Percentiles rank a stretch among this genome's conserved stretches.
phyloP scores from a whole-genome alignment of 352 stramenopile genomes.

The Pseudoperonospora humuli region DNA sequence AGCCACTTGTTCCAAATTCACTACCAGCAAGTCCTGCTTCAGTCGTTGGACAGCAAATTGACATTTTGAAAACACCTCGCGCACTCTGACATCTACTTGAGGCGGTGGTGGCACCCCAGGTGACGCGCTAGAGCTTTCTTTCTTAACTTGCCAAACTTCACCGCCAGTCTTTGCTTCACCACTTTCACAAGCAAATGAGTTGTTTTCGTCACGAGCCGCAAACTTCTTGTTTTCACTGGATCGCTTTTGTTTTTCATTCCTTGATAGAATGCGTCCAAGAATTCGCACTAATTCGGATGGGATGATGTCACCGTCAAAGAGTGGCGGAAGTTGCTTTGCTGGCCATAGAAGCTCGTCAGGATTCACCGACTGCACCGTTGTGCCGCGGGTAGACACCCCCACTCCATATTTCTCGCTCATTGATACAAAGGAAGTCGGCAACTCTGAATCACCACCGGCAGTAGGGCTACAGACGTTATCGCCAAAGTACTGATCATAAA shows the following conservation, averaged over 20 bases:
- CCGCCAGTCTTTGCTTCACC: conserved; percentile 35
- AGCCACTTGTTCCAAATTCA: conserved; percentile 38
- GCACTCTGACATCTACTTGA: conserved; percentile 53
- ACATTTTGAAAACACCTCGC: conserved; percentile 59
- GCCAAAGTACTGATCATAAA: conserved; percentile 64
- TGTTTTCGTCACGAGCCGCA: conserved; percentile 32
- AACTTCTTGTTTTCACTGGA: conserved; percentile 27
- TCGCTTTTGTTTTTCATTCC: conserved; percentile 56
- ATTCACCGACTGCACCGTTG: conserved; percentile 69
- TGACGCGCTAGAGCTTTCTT: conserved; percentile 19
- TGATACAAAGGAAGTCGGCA: conserved; percentile 15
- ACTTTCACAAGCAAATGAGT: conserved; percentile 26
- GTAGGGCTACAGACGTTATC: conserved; percentile 9
- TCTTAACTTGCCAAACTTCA: conserved; percentile 38
- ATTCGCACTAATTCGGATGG: conserved; percentile 70
- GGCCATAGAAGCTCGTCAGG: conserved; percentile 85
- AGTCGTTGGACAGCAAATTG: conserved; percentile 55
- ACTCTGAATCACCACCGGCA: conserved; percentile 2
- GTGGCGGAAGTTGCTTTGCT: conserved; percentile 41
- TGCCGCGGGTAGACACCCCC: conserved; percentile 44
- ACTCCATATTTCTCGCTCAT: conserved; percentile 24
- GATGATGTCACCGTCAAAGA: conserved; percentile 82
- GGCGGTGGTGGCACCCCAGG: background rate
- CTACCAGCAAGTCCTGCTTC: conserved; percentile 74
- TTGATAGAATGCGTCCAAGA: conserved; percentile 47